A percentile compares a stretch with the other conserved stretches of the same genome.
phyloP scores from a whole-genome alignment of 495 filamentous ascomycete genomes.

The Pseudomonodictys pantanalensis region DNA sequence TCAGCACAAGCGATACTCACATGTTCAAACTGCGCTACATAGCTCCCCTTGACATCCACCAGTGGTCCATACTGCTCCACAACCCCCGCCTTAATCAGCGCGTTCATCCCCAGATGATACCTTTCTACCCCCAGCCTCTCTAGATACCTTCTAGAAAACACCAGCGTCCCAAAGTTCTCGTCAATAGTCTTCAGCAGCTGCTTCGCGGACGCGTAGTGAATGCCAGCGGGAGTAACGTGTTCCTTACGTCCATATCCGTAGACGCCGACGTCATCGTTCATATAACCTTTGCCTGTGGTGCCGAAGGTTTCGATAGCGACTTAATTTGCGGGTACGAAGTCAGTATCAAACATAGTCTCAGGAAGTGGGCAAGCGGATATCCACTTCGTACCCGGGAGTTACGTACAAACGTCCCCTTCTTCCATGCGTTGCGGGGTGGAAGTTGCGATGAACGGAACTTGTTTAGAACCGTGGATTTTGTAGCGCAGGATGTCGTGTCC shows the following conservation, averaged over 20 bases:
- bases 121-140: slow-evolving; percentile 85
- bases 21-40: slow-evolving; percentile 62
- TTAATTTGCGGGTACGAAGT: too few relatives aligned
- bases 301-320: slow-evolving; percentile 94
- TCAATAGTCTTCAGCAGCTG: slow-evolving; percentile 79
- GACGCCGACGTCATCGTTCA: slow-evolving; percentile 68
- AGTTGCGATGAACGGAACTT: slow-evolving; percentile 84
- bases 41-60: slow-evolving; percentile 55
- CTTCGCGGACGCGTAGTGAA: slow-evolving; percentile 65
- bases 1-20: slow-evolving; percentile 38
- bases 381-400: too few relatives aligned
- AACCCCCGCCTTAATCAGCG: slow-evolving; percentile 52
- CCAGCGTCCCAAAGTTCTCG: slow-evolving; percentile 88
- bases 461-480: slow-evolving; percentile 85
- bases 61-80: slow-evolving; percentile 55
- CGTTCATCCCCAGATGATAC: slow-evolving; percentile 66
- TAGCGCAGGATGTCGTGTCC: slow-evolving; percentile 85
- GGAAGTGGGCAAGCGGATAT: too few relatives aligned
- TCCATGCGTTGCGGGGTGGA: slow-evolving; percentile 76
- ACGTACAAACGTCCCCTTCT: slow-evolving; percentile 87
- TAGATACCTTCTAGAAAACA: slow-evolving; percentile 81
- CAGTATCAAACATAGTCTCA: too few relatives aligned
- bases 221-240: slow-evolving; percentile 60
- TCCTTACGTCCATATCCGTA: slow-evolving; percentile 54
- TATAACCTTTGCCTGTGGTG: slow-evolving; percentile 83